Conservation (phyloP, 768 basidiomycete species). For the Harrya chromipes region DNA sequence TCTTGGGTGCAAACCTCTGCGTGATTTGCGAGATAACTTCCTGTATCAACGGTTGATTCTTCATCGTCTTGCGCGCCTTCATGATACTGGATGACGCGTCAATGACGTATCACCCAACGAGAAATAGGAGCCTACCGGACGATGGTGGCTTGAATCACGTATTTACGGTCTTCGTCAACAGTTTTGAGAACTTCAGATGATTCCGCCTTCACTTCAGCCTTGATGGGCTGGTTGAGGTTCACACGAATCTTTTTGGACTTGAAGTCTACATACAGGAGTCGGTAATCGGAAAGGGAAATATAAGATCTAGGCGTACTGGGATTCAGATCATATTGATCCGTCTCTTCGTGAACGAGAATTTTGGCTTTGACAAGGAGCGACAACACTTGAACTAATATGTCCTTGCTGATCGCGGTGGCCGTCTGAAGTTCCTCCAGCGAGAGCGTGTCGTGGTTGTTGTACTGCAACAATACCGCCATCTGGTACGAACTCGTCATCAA, state of each 20-base stretch:
- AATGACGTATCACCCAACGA: neutral
- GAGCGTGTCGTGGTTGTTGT: slow-evolving; percentile 87
- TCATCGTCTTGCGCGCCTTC: slow-evolving; percentile 95
- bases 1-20: slow-evolving; percentile 86
- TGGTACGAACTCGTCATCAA: slow-evolving; percentile 95
- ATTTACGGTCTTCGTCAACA: slow-evolving; percentile 96
- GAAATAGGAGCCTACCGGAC: slow-evolving; percentile 49
- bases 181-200: slow-evolving; percentile 86
- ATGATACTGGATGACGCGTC: slow-evolving; percentile 60
- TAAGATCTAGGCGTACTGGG: slow-evolving; percentile 45
- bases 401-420: slow-evolving; percentile 80
- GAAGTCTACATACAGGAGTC: slow-evolving; percentile 51
- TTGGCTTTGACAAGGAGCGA: slow-evolving; percentile 80
- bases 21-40: slow-evolving; percentile 90
- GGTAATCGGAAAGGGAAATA: neutral
- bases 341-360: slow-evolving; percentile 84
- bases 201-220: slow-evolving; percentile 92
- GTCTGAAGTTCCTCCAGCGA: slow-evolving; percentile 74
- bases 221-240: slow-evolving; percentile 88
- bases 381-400: slow-evolving; percentile 66
- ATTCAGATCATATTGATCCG: slow-evolving; percentile 90
- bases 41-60: slow-evolving; percentile 86
- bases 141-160: slow-evolving; percentile 92
- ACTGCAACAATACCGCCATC: slow-evolving; percentile 91
- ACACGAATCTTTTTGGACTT: slow-evolving; percentile 93